Percentiles rank a stretch among this genome's conserved stretches.
Conservation (phyloP, 805 yeast species). For the Jamesozyma hellenica region DNA sequence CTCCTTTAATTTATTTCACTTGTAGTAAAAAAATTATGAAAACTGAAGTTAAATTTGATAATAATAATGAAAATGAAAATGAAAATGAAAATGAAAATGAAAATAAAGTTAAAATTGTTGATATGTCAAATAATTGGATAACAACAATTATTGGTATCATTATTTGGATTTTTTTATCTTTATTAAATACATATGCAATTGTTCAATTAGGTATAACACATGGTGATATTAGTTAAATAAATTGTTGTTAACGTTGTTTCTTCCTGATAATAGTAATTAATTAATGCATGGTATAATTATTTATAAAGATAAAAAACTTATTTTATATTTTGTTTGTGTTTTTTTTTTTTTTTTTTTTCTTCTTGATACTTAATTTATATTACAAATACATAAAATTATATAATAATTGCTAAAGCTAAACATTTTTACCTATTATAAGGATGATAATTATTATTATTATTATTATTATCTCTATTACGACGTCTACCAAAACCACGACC, state of each 20-base stretch:
- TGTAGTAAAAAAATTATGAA: constrained; percentile 60
- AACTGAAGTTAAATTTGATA: constrained; percentile 31
- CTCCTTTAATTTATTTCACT: constrained; percentile 79
- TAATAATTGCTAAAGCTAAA: too few species aligned
- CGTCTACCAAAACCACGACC: constrained; percentile 27
- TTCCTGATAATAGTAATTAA: too few species aligned
- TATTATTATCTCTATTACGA: constrained; percentile 19
- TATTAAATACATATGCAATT: constrained; percentile 59
- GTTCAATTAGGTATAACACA: constrained; percentile 31
- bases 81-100: constrained; percentile 7
- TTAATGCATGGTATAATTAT: too few species aligned
- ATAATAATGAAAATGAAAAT: constrained; percentile 3
- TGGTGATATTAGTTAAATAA: constrained; percentile 15
- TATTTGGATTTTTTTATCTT: constrained; percentile 63
- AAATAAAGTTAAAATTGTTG: constrained; percentile 26
- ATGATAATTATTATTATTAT: constrained; percentile 24
- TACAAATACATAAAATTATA: too few species aligned
- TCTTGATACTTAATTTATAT: too few species aligned
- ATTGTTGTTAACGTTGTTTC: too few species aligned
- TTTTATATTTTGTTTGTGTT: too few species aligned
- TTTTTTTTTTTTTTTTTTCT: too few species aligned
- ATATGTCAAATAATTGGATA: constrained; percentile 55
- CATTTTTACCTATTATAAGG: constrained; percentile 23
- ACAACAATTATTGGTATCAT: constrained; percentile 41
- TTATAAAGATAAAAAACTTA: too few species aligned